These are phyloP conservation scores for Metschnikowia baotianmanensis DNA, from an alignment of 805 yeast species.

Conservation along the genomic window DNA sequence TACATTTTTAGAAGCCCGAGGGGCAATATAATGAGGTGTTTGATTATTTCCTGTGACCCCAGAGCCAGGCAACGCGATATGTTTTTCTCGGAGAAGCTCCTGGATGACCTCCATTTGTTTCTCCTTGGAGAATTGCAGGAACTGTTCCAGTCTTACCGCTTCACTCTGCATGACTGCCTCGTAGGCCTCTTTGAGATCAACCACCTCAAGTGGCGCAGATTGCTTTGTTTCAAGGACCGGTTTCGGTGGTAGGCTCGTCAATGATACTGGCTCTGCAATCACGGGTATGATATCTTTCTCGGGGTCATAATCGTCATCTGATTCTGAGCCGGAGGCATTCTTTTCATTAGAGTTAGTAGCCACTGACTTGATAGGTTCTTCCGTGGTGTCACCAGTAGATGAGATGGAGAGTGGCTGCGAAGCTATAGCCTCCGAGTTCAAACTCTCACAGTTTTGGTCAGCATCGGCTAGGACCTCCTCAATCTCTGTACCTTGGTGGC, in stretches of 20 bases:
- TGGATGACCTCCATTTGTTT: conserved; percentile 33
- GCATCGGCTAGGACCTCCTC: too few species aligned
- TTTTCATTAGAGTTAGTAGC: too few species aligned
- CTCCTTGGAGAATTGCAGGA: conserved; percentile 33
- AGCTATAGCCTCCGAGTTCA: too few species aligned
- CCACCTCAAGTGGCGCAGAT: neutral
- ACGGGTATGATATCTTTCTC: conserved; percentile 15
- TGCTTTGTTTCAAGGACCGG: conserved; percentile 12
- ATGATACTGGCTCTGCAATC: neutral
- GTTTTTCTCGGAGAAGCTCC: conserved; percentile 40
- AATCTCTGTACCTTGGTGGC: too few species aligned
- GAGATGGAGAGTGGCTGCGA: too few species aligned
- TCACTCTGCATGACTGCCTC: conserved; percentile 38
- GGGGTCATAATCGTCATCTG: conserved; percentile 32
- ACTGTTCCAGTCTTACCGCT: conserved; percentile 32
- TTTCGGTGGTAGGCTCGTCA: conserved; percentile 14
- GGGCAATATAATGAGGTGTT: neutral
- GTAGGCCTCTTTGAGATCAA: conserved; percentile 31
- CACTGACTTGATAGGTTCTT: too few species aligned
- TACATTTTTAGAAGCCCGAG: neutral
- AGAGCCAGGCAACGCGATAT: conserved; percentile 24
- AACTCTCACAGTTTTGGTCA: too few species aligned
- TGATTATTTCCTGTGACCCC: neutral
- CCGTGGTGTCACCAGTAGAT: too few species aligned
- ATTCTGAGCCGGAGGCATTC: conserved; percentile 1